Conservation (phyloP, 257 asterid species). For the Solanum pinnatisectum region DNA sequence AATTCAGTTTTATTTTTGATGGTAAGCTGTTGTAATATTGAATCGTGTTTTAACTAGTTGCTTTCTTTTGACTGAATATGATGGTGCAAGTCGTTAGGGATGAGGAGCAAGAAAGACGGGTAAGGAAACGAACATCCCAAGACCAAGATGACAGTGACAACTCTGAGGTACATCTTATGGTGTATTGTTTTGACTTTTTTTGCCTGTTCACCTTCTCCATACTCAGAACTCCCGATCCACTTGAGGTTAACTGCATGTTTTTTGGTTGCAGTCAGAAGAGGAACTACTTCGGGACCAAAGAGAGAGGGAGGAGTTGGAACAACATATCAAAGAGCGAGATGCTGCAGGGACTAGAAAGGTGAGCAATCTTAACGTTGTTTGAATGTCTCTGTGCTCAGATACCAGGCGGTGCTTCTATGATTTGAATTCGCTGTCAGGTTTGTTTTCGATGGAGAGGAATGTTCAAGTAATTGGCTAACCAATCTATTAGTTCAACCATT, state of each 20-base stretch:
- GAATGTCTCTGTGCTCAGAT: background rate
- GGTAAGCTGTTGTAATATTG: constrained; percentile 9
- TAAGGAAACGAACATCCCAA: constrained; percentile 40
- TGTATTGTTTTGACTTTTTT: background rate
- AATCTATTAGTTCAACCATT: background rate
- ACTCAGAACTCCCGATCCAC: background rate
- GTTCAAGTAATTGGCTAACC: background rate
- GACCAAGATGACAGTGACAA: constrained; percentile 34
- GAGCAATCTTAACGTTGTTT: background rate
- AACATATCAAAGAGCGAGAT: constrained; percentile 68
- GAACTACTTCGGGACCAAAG: constrained; percentile 78
- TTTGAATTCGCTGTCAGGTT: background rate
- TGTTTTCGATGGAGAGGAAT: background rate
- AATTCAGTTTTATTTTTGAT: constrained; percentile 12
- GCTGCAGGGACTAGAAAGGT: constrained; percentile 89
- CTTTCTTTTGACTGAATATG: constrained; percentile 18
- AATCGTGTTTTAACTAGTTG: constrained; percentile 10
- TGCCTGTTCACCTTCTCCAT: background rate
- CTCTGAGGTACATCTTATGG: constrained; percentile 46
- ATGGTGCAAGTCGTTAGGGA: constrained; percentile 28
- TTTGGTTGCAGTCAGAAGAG: constrained; percentile 65
- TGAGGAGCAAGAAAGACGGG: constrained; percentile 40
- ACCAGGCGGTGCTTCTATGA: background rate
- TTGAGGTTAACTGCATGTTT: background rate
- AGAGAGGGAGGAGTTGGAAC: constrained; percentile 84